Conservation (phyloP, 306 rosid genomes). For the Begonia masoniana region DNA sequence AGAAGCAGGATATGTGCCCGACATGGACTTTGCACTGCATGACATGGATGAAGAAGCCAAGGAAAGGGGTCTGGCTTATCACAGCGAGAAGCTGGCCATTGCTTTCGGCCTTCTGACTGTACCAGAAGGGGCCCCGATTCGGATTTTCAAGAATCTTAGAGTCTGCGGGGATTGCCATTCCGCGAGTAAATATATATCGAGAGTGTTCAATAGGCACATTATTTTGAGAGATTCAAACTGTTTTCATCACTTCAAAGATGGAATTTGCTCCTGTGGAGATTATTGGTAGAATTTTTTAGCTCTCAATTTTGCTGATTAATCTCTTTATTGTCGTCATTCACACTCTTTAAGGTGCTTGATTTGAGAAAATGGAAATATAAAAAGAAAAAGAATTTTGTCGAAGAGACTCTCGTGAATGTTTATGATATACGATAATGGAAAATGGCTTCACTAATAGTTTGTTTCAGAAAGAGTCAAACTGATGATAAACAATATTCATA, state of each 20-base stretch:
- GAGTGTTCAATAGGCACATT: constrained; percentile 40
- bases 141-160: constrained; percentile 73
- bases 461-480: no score
- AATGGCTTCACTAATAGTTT: no score
- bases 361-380: no score
- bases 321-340: no score
- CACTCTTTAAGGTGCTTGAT: no score
- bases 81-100: constrained; percentile 75
- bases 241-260: constrained; percentile 74
- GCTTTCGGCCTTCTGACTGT: constrained; percentile 63
- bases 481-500: no score
- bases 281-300: constrained; percentile 46
- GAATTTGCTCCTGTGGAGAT: constrained; percentile 78
- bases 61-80: constrained; percentile 59
- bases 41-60: constrained; percentile 73
- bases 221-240: constrained; percentile 84
- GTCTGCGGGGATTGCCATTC: constrained; percentile 91
- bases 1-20: constrained; percentile 70
- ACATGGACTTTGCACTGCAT: constrained; percentile 61
- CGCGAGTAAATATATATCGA: constrained; percentile 66
- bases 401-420: no score
- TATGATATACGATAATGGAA: no score
- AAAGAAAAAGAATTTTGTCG: no score
- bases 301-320: not conserved
- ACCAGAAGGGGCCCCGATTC: constrained; percentile 45